Percentiles rank a stretch among this genome's conserved stretches.
These are phyloP conservation scores for Aspergillus sojae DNA, from an alignment of 2,329 filamentous ascomycete genomes.

Conservation along the genomic window DNA sequence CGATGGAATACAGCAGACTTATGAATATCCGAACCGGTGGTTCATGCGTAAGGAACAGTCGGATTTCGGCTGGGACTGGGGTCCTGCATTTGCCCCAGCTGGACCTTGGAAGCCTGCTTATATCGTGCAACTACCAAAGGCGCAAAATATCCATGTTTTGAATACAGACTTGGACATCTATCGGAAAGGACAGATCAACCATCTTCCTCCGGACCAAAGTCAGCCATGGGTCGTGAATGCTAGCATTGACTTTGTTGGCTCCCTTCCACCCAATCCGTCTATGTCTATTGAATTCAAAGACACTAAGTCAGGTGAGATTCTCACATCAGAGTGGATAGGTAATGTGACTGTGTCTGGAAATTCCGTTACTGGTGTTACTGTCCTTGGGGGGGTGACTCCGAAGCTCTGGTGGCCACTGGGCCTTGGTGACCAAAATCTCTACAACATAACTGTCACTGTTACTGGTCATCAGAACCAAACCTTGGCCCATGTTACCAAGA, in stretches of 20 bases:
- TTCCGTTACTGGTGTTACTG: conserved; percentile 53
- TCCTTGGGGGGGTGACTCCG: conserved; percentile 48
- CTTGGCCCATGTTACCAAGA: conserved; percentile 53
- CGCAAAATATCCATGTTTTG: conserved; percentile 49
- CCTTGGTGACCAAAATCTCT: conserved; percentile 60
- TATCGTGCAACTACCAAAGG: conserved; percentile 53
- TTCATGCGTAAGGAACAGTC: conserved; percentile 64
- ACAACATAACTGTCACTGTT: conserved; percentile 57
- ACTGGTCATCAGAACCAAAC: conserved; percentile 38
- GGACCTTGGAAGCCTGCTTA: conserved; percentile 65
- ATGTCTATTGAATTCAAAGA: conserved; percentile 55
- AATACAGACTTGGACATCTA: conserved; percentile 63
- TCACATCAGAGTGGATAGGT: conserved; percentile 42
- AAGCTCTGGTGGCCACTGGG: conserved; percentile 65
- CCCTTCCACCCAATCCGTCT: conserved; percentile 44
- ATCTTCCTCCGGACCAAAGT: conserved; percentile 59
- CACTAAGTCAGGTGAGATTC: conserved; percentile 38
- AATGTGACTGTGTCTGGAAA: conserved; percentile 46
- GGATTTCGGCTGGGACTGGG: conserved; percentile 69
- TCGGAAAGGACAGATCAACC: conserved; percentile 60
- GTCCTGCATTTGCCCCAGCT: conserved; percentile 63
- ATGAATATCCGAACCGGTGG: conserved; percentile 57
- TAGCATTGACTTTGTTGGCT: conserved; percentile 60
- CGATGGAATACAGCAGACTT: conserved; percentile 48
- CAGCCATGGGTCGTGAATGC: conserved; percentile 64